Base-by-base conservation (phyloP, 2,329 filamentous ascomycete genomes). In the Aspergillus ochraceoroseus region DNA sequence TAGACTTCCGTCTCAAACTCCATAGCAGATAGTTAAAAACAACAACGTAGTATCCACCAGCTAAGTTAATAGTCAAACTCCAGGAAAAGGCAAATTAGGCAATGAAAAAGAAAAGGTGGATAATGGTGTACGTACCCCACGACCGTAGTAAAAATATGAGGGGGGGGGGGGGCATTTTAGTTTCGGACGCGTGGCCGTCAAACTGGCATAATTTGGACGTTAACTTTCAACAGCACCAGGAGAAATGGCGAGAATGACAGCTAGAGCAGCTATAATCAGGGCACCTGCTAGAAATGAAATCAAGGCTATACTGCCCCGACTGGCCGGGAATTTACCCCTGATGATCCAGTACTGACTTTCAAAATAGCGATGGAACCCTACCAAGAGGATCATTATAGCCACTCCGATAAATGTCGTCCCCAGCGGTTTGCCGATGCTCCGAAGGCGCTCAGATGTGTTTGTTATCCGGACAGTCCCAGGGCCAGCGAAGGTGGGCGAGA, bases 301-400 rank as follows among this genome's bases (percentile, higher is more conserved):
- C n/a, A 82, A 44, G 17, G 79, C 64, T 26, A 83, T 71, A 51
- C 78, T 81, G 3, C 77, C 77, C 40, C 79, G 69, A 43, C 74
- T 77, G 3, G 79, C 79, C 0, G 79, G 79, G 41, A 83, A 83
- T 56, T 82, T 82, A 37, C 79, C 79, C 3, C 77, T 63, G 15
- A 82, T 76, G 40, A 83, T 77, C 68, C 80, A 83, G 56, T 82
- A 77, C 62, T 83, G 79, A 28, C 74, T 74, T 54, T 82, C 79
- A 52, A 82, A 82, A 53, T 81, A 83, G 29, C 79, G 70, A 55
- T 82, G 79, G 51, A 82, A 81, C 2, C 79, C 79, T 19, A 82
- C 69, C 15, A 78, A 56, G 2, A 83, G 66, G 32, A 82, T 74
- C 5, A 82, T 48, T 27, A 82, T 77, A 2, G 74, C 68, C 26